Evolutionary conservation across 805 yeast genomes (phyloP).

Genomic region (Wickerhamomyces tratensis): DNA sequence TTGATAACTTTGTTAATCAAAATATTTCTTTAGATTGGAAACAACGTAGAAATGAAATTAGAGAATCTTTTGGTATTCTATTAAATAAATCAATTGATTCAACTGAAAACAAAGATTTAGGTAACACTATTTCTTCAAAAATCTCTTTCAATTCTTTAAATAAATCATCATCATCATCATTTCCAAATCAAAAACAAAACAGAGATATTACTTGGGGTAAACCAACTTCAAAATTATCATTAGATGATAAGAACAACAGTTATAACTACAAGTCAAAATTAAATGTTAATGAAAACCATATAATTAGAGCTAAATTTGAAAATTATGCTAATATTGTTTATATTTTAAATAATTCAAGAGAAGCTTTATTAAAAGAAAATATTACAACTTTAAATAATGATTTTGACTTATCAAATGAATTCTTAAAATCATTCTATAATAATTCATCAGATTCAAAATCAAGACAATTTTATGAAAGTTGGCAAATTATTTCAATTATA

Average conservation of each 20-base stretch:
- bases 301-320: slow-evolving; percentile 50
- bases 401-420: slow-evolving; percentile 50
- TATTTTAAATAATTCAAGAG: slow-evolving; percentile 61
- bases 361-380: slow-evolving; percentile 22
- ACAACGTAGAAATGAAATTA: slow-evolving; percentile 61
- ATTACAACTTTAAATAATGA: slow-evolving; percentile 18
- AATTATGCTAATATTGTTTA: slow-evolving; percentile 64
- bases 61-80: slow-evolving; percentile 59
- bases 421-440: slow-evolving; percentile 45
- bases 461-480: slow-evolving; percentile 64
- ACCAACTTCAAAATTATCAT: slow-evolving; percentile 13
- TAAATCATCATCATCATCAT: too few species aligned
- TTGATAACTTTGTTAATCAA: slow-evolving; percentile 65
- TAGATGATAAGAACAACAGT: slow-evolving; percentile 12
- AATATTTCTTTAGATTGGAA: slow-evolving; percentile 81
- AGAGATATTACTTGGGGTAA: slow-evolving; percentile 20
- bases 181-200: not conserved
- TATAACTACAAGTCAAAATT: slow-evolving; percentile 18
- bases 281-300: slow-evolving; percentile 32
- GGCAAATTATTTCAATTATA: slow-evolving; percentile 50
- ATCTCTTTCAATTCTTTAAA: too few species aligned
- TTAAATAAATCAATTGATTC: slow-evolving; percentile 19
- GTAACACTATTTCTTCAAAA: too few species aligned
- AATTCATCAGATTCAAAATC: slow-evolving; percentile 52
- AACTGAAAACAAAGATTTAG: not conserved